Base-by-base conservation (phyloP, 2,329 filamentous ascomycete species). In the Clathrospora elynae region DNA sequence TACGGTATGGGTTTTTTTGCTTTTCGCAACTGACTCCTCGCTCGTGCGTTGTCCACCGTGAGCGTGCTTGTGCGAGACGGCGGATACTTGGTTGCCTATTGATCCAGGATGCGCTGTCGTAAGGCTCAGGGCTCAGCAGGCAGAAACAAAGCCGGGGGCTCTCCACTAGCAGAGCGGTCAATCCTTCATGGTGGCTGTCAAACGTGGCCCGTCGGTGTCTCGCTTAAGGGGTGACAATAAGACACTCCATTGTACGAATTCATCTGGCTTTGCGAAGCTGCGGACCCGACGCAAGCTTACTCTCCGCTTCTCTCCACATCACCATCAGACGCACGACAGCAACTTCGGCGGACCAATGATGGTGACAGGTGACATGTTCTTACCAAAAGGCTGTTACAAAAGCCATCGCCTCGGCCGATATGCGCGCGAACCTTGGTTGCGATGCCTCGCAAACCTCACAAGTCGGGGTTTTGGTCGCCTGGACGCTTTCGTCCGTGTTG, bases 131-230 rank as follows among this genome's bases (percentile, higher is more conserved):
- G 38, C 43, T 45, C 14, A 32, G 30, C 26, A 35, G 23, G 28
- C 41, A 32, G 4, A 19, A 22, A n/a, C 41, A 40, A 49, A 59
- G 54, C 52, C 57, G 58, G 53, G 48, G 39, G 33, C 29, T 17
- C 42, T 48, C 49, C 48, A 48, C 51, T 38, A 20, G 31, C 51
- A 46, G 37, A 56, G 58, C 57, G 58, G 58, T 62, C 58, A 62
- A 40, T 41, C 54, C 37, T 58, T 47, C 38, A 51, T 44, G 60
- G 58, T 59, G 54, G 54, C 58, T 59, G 41, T 49, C 49, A 45
- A 49, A 47, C 49, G 46, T 49, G 51, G 47, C 49, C 53, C 43
- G 10, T 28, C 43, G 30, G 36, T 34, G 12, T 52, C 51, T 51
- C 49, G 51, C 50, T 50, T 45, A 51, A 20, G 17, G 31, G 16